Conservation (phyloP, 257 asterid species). For the Salvia miltiorrhiza region DNA sequence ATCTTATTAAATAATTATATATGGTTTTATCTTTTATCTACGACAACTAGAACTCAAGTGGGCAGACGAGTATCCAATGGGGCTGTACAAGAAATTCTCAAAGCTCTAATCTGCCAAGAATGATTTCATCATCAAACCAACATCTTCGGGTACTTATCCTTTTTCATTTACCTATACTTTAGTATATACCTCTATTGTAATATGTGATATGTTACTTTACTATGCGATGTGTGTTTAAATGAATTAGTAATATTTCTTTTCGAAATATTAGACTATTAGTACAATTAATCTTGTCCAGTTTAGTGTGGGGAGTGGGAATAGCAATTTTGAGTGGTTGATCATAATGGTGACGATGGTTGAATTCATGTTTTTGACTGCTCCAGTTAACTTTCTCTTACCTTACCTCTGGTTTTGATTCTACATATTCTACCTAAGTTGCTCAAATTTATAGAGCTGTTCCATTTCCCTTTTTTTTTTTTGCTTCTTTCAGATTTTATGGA, state of each 20-base stretch:
- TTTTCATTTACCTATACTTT: neutral
- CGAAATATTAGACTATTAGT: no score
- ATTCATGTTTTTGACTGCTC: neutral
- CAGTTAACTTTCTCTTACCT: slow-evolving; percentile 14
- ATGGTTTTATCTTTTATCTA: neutral
- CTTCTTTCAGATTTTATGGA: neutral
- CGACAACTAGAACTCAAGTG: neutral
- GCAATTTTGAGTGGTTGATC: neutral
- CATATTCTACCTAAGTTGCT: neutral
- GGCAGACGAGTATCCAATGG: neutral
- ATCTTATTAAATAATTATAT: neutral
- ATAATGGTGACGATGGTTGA: neutral
- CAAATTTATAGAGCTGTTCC: neutral
- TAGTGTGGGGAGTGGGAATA: neutral
- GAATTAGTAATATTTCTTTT: neutral
- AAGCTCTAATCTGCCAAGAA: neutral
- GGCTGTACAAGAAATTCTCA: neutral
- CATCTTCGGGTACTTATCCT: no score
- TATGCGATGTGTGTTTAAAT: neutral
- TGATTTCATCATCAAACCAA: neutral
- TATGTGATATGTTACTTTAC: neutral
- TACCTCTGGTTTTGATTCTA: slow-evolving; percentile 13
- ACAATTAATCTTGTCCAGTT: no score
- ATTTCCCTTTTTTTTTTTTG: neutral
- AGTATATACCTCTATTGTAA: neutral